Evolutionary conservation across 108 stramenopile genomes (phyloP).

Genomic region (Nitzschia palea): DNA sequence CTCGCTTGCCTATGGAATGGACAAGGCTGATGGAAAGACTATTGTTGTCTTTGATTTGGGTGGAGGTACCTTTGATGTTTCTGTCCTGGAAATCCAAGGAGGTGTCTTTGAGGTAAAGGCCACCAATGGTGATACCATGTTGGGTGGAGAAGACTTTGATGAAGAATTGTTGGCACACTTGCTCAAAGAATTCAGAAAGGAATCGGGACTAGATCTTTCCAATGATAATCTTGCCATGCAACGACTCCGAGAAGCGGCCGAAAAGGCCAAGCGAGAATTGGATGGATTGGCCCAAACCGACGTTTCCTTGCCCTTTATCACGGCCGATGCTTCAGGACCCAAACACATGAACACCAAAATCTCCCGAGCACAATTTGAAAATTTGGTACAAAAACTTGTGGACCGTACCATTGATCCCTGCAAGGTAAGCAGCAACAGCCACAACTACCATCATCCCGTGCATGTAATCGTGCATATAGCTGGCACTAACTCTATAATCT

Average conservation of each 20-base stretch:
- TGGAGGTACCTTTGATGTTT: conserved; percentile 99
- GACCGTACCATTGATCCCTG: conserved; percentile 96
- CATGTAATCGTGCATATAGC: too few relatives aligned
- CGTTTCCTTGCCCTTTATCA: conserved; percentile 98
- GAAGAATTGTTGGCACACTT: conserved; percentile 92
- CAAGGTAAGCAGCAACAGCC: conserved; percentile 54
- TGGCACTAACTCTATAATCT: background rate
- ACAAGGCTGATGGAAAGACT: conserved; percentile 98
- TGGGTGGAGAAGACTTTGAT: conserved; percentile 99
- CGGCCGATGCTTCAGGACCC: conserved; percentile 97
- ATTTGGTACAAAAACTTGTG: conserved; percentile 90
- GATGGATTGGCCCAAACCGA: conserved; percentile 99
- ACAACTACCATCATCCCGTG: too few relatives aligned
- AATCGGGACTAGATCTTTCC: conserved; percentile 87
- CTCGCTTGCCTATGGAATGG: conserved; percentile 98
- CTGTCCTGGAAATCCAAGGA: conserved; percentile 97
- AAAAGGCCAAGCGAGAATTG: conserved; percentile 99
- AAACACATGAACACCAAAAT: conserved; percentile 98
- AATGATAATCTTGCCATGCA: conserved; percentile 98
- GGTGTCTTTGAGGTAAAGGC: conserved; percentile 99
- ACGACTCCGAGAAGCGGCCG: conserved; percentile 97
- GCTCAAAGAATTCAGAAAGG: conserved; percentile 93
- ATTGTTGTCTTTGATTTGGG: conserved; percentile 99
- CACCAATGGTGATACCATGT: conserved; percentile 99
- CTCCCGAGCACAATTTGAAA: conserved; percentile 94